A percentile compares a stretch with the other conserved stretches of the same genome.
phyloP scores from a whole-genome alignment of 73 alveolate species.

The Paramecium sonneborni region DNA sequence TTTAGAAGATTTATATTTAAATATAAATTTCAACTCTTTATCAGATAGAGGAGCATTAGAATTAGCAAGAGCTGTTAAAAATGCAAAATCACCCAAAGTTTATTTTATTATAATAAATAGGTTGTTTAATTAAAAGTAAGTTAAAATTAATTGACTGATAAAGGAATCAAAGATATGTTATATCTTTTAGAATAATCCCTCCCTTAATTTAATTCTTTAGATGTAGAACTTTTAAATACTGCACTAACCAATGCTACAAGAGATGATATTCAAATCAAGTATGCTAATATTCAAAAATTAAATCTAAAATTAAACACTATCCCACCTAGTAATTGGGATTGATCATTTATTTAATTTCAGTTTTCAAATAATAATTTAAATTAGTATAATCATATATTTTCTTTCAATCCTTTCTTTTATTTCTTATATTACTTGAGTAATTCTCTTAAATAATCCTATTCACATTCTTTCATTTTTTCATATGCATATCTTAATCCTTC shows the following conservation, averaged over 20 bases:
- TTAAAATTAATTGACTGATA: conserved; percentile 8
- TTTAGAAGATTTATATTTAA: neutral
- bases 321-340: conserved; percentile 54
- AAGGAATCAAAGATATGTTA: neutral
- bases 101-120: neutral
- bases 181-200: neutral
- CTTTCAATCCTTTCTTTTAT: neutral
- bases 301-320: neutral
- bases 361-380: no score
- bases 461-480: neutral
- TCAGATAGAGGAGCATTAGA: conserved; percentile 47
- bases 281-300: neutral
- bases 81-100: conserved; percentile 23
- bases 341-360: no score
- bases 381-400: no score
- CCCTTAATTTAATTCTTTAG: neutral
- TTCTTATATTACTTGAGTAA: neutral
- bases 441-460: neutral
- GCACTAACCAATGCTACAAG: conserved; percentile 56
- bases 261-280: conserved; percentile 16
- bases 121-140: neutral
- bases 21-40: neutral
- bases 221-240: conserved; percentile 43
- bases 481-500: conserved; percentile 12
- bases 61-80: conserved; percentile 1